Evolutionary conservation across 768 basidiomycete species (phyloP).

Genomic region (Leccinum disarticulatum): DNA sequence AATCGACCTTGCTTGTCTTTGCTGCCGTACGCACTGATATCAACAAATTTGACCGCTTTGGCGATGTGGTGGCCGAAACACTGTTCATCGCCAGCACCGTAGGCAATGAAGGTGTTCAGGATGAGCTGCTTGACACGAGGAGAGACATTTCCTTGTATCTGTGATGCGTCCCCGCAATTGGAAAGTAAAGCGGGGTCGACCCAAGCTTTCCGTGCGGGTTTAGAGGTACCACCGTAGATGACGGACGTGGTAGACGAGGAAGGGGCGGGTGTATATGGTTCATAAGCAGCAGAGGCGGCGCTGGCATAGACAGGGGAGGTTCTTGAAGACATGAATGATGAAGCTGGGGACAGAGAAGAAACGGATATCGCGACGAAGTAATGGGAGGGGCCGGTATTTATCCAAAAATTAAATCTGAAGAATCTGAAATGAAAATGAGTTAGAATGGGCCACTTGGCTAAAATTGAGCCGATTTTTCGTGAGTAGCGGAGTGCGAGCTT

Average conservation of each 20-base stretch:
- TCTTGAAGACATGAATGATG: slow-evolving; percentile 27
- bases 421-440: slow-evolving; percentile 13
- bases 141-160: slow-evolving; percentile 63
- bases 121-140: slow-evolving; percentile 64
- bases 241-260: slow-evolving; percentile 28
- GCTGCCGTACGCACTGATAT: slow-evolving; percentile 53
- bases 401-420: slow-evolving; percentile 14
- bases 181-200: slow-evolving; percentile 64
- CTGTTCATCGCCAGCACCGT: slow-evolving; percentile 66
- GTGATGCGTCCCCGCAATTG: slow-evolving; percentile 53
- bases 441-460: slow-evolving; percentile 27
- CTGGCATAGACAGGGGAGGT: slow-evolving; percentile 27
- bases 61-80: slow-evolving; percentile 65
- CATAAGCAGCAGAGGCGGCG: slow-evolving; percentile 29
- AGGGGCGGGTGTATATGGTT: slow-evolving; percentile 22
- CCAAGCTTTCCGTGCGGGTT: slow-evolving; percentile 46
- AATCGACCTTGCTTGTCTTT: slow-evolving; percentile 48
- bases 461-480: slow-evolving; percentile 29
- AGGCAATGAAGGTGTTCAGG: slow-evolving; percentile 64
- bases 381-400: slow-evolving; percentile 29
- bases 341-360: slow-evolving; percentile 2
- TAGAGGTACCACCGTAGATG: slow-evolving; percentile 22
- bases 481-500: slow-evolving; percentile 24
- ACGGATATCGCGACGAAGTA: slow-evolving; percentile 2
- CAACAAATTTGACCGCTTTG: slow-evolving; percentile 56